A percentile compares a stretch with the other conserved stretches of the same genome.
Evolutionary conservation across 352 stramenopile species (phyloP).

Genomic region (Phytopythium vexans): DNA sequence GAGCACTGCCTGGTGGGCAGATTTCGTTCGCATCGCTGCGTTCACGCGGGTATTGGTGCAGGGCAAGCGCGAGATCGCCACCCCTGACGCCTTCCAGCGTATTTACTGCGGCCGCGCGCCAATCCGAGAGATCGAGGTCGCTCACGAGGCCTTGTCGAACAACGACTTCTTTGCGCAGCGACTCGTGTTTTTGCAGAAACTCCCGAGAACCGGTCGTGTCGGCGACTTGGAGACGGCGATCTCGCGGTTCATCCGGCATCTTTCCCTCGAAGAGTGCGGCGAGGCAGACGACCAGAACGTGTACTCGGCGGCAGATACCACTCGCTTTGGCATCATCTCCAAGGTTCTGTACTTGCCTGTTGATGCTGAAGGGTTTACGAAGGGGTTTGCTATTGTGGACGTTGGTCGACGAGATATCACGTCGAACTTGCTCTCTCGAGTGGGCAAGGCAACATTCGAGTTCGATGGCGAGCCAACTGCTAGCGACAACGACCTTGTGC

Average conservation of each 20-base stretch:
- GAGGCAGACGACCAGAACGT: conserved; percentile 78
- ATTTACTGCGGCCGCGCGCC: conserved; percentile 59
- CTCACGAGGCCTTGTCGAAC: conserved; percentile 19
- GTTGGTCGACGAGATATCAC: conserved; percentile 68
- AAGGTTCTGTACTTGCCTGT: conserved; percentile 59
- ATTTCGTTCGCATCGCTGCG: conserved; percentile 52
- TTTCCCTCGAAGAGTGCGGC: conserved; percentile 70
- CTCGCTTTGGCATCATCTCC: conserved; percentile 59
- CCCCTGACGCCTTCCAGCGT: conserved; percentile 34
- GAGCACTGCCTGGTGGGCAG: conserved; percentile 45
- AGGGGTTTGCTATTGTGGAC: conserved; percentile 65
- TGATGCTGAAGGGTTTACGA: conserved; percentile 36
- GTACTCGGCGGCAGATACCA: conserved; percentile 57
- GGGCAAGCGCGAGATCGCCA: conserved; percentile 35
- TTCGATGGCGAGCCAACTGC: conserved; percentile 43
- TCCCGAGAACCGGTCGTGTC: conserved; percentile 54
- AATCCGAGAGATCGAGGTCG: conserved; percentile 49
- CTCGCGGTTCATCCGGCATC: conserved; percentile 56
- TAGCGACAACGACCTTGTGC: neutral
- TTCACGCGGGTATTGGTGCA: conserved; percentile 51
- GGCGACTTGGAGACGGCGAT: conserved; percentile 32
- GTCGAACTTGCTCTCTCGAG: conserved; percentile 34
- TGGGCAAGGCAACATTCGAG: conserved; percentile 46
- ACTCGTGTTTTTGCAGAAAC: conserved; percentile 62
- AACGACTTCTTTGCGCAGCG: conserved; percentile 44